Evolutionary conservation across 768 basidiomycete species (phyloP), one percentile per base, ranked within the genome.

Genomic region (Boletus reticulatus): DNA sequence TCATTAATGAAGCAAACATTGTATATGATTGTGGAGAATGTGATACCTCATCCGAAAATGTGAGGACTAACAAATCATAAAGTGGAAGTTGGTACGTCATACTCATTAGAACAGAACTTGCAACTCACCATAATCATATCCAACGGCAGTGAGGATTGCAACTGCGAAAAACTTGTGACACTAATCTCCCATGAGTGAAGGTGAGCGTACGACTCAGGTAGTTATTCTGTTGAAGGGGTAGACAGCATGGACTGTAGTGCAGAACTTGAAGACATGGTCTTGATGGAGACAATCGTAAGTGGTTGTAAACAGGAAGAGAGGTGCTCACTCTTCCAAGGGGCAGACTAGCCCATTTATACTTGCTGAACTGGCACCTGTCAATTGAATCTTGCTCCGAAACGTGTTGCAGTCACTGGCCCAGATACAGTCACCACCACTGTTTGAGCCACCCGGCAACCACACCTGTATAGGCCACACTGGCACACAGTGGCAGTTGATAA

Each of bases 111-210:
- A 38, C 5, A 43, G 34, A 46, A 13, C 31, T 3, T 4, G 20
- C 16, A 6, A 24, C 48, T 48, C 10, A 58, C 57, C 8, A 4
- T 60, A 60, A 52, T 58, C 59, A 17, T 61, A 58, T 32, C 46
- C 56, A 12, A 48, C 34, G 22, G 52, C 48, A 24, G 37, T 32
- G 7, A 58, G 7, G 16, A 58, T 4, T 1, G 34, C 42, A 1
- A 54, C 59, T 58, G 16, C 1, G 22, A 37, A 1, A 29, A 42
- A 2, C 14, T 39, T 47, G 11, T 31, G 22, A 52, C 24, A 13
- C 6, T 20, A 13, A 24, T 20, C 44, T 16, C 13, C 16, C 17
- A n/a, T 0, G 19, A 36, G 14, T 11, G 41, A 57, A 24, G n/a
- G 22, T 16, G 24, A n/a, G 5, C 55, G 8, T 53, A 56, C 55